Evolutionary conservation across 208 protist genomes (phyloP), one percentile per base, ranked within the genome.

Genomic region (Crithidia sp.): DNA sequence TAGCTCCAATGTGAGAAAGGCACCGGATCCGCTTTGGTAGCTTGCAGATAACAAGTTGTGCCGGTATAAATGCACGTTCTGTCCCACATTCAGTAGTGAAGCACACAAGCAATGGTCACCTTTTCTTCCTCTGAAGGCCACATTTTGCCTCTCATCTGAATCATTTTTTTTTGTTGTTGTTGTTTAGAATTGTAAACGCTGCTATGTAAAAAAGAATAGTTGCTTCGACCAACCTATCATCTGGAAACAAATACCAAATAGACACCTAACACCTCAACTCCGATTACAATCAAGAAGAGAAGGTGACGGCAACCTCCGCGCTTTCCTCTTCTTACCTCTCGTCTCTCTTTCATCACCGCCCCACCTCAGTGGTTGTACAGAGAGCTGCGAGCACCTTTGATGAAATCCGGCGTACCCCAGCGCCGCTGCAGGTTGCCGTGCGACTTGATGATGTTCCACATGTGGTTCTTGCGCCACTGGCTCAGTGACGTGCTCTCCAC

Each of bases 361-460:
- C 45, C 12, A 14, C 0, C 44, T 79, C 74, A 82, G 58, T 83
- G 86, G 71, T 81, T 85, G 72, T 92, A 91, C 57, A 94, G 68
- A 8, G 89, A 93, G 12, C 78, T 81, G 19, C 85, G 83, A 4
- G 79, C 86, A 37, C 91, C 91, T 54, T 87, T 91, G 69, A 85
- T 58, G 43, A 77, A 86, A 60, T 95, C 86, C n/a, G 88, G 86
- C 17, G 83, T 88, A 5, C 87, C 86, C 88, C 88, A 96, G 47
- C 84, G 87, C 14, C 87, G 81, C 67, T 96, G 89, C 72, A 96
- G 78, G 47, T 85, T 85, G 37, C 87, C 92, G 67, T 96, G 92
- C 8, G 82, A 63, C 82, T 94, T 96, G 65, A 96, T 78, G 16
- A 96, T 54, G 62, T 90, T 92, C 88, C 92, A 94, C 82, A 96